Evolutionary conservation across 176 grass and related monocot species (phyloP).

Genomic region (Elaeis guineensis): DNA sequence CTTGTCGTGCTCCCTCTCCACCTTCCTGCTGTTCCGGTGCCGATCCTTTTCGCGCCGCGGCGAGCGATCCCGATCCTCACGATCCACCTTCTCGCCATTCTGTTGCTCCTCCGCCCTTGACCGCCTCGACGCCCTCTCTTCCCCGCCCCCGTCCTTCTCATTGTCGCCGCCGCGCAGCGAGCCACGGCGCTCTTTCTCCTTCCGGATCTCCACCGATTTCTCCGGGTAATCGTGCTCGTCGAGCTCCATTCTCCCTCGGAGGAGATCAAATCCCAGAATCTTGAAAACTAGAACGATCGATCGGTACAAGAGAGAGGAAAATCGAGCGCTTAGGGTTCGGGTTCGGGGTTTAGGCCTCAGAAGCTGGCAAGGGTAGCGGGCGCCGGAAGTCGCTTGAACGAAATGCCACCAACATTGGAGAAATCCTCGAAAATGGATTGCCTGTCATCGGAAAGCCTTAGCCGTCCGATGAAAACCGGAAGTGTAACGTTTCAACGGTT

Average conservation of each 20-base stretch:
- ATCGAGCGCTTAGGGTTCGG: no score
- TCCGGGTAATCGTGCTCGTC: conserved; percentile 14
- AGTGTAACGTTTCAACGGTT: no score
- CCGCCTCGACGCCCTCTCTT: conserved; percentile 1
- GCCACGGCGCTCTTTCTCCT: conserved; percentile 6
- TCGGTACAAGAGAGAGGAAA: no score
- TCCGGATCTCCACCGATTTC: conserved; percentile 6
- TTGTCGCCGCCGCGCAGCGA: neutral
- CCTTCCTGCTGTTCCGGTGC: neutral
- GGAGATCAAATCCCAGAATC: no score
- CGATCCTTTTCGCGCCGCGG: neutral
- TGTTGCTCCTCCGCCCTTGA: neutral
- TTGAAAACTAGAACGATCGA: no score
- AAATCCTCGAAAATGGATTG: no score
- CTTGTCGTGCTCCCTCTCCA: conserved; percentile 2
- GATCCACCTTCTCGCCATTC: conserved; percentile 3
- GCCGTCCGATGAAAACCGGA: no score
- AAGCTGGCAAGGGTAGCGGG: no score
- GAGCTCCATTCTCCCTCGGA: conserved; percentile 1
- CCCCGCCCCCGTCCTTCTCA: neutral
- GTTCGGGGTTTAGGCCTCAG: no score
- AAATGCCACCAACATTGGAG: no score
- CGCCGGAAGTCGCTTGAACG: no score
- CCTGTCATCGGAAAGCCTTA: no score
- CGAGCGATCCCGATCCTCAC: neutral